phyloP scores from a whole-genome alignment of 306 rosid species.

The Vicia faba region DNA sequence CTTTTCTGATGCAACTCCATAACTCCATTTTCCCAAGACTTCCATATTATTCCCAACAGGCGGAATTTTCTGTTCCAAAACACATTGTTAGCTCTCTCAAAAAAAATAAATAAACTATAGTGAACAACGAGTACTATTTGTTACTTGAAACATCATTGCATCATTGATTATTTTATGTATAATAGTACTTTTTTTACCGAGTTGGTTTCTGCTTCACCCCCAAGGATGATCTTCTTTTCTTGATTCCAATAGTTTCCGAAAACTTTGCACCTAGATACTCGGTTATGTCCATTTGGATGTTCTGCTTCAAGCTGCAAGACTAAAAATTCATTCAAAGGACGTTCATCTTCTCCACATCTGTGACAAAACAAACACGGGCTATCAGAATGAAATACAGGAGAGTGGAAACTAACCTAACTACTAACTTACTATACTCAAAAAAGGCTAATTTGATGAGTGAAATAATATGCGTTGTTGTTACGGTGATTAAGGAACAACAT shows the following conservation, averaged over 20 bases:
- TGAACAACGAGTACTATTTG: background rate
- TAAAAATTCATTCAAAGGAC: slow-evolving; percentile 80
- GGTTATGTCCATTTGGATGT: slow-evolving; percentile 61
- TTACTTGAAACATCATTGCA: background rate
- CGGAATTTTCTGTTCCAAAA: slow-evolving; percentile 54
- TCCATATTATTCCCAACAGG: slow-evolving; percentile 53
- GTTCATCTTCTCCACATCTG: slow-evolving; percentile 97
- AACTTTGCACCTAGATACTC: slow-evolving; percentile 69
- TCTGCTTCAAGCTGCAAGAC: slow-evolving; percentile 84
- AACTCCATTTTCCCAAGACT: slow-evolving; percentile 45
- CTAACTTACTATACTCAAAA: background rate
- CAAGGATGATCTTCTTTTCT: slow-evolving; percentile 47
- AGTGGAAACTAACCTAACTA: background rate
- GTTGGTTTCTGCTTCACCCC: slow-evolving; percentile 42
- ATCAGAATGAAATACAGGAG: background rate
- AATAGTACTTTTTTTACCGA: slow-evolving; percentile 41
- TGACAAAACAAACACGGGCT: slow-evolving; percentile 22
- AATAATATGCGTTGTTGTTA: background rate
- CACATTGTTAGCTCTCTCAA: slow-evolving; percentile 22
- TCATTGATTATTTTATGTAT: background rate
- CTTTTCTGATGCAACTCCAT: slow-evolving; percentile 46
- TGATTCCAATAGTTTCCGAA: slow-evolving; percentile 78
- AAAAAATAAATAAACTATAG: slow-evolving; percentile 2
- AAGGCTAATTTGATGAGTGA: too few species aligned
- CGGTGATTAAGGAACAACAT: background rate